phyloP scores from a whole-genome alignment of 225 moss, liverwort and hornwort species.

The Thuidium tamariscinum region DNA sequence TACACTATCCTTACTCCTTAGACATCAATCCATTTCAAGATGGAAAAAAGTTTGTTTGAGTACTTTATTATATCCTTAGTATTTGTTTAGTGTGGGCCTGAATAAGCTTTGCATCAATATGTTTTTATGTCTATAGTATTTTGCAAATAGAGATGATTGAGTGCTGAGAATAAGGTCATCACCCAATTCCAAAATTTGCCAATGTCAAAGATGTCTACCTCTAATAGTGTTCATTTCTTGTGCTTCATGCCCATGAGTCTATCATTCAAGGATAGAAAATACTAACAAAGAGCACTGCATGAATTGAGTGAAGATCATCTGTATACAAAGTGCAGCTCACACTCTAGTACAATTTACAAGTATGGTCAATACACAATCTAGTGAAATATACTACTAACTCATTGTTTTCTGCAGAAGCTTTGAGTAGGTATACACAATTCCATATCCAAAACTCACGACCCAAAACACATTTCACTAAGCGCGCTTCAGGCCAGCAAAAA shows the following conservation, averaged over 20 bases:
- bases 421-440: neutral
- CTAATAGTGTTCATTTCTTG: neutral
- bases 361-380: neutral
- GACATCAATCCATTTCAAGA: neutral
- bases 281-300: neutral
- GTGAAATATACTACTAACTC: no score
- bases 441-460: neutral
- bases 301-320: neutral
- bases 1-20: neutral
- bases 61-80: neutral
- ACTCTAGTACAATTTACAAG: neutral
- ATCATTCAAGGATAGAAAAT: neutral
- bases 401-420: no score
- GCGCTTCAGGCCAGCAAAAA: neutral
- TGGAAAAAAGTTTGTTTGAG: neutral
- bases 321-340: neutral
- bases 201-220: neutral
- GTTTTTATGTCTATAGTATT: neutral
- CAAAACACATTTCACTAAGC: neutral
- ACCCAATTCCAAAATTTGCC: neutral
- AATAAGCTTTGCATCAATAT: neutral
- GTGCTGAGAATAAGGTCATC: neutral
- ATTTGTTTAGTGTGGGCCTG: neutral
- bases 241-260: neutral
- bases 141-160: neutral